Evolutionary conservation across 306 rosid species (phyloP).

Genomic region (Adenanthera pavonina): DNA sequence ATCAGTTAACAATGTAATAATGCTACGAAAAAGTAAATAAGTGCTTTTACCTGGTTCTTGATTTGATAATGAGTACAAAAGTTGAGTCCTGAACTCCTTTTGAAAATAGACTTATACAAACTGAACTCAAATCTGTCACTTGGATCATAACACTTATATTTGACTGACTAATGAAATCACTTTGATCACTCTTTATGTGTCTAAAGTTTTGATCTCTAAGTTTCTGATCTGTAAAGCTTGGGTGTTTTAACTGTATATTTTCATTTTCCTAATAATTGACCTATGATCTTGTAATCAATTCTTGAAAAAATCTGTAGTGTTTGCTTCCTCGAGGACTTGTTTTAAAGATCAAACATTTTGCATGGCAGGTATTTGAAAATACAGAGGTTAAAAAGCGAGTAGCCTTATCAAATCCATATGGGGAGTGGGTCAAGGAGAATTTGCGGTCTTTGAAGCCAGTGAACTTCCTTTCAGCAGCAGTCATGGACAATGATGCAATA

Average conservation of each 20-base stretch:
- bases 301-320: conserved; percentile 21
- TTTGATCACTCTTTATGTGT: conserved; percentile 12
- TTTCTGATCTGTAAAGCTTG: conserved; percentile 25
- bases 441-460: conserved; percentile 74
- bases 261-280: not conserved
- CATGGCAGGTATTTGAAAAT: conserved; percentile 91
- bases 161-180: conserved; percentile 26
- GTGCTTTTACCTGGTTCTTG: not conserved
- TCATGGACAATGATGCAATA: conserved; percentile 78
- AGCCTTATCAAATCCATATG: conserved; percentile 86
- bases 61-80: conserved; percentile 6
- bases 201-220: conserved; percentile 27
- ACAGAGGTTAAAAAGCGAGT: conserved; percentile 94
- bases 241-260: not conserved
- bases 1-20: not conserved
- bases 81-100: not conserved
- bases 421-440: conserved; percentile 89
- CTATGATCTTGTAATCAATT: conserved; percentile 9
- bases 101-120: not conserved
- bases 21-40: not conserved
- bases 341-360: conserved; percentile 40
- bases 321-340: conserved; percentile 13
- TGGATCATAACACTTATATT: conserved; percentile 1
- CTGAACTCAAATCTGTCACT: not conserved
- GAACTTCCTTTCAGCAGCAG: conserved; percentile 77